phyloP scores from a whole-genome alignment of 106 monocot species.

The Platanthera guangdongensis region DNA sequence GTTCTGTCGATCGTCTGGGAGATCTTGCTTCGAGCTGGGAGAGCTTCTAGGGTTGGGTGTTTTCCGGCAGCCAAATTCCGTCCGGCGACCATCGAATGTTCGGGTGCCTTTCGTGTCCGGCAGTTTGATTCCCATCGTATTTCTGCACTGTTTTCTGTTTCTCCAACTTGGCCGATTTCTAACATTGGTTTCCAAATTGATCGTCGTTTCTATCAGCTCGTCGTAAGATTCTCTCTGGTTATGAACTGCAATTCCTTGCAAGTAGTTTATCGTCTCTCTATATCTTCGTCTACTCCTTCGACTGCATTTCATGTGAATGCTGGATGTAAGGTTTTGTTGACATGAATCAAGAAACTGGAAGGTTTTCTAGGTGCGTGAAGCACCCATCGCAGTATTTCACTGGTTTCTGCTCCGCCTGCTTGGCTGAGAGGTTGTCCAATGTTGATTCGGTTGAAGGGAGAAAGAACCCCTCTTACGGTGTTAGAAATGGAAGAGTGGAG shows the following conservation, averaged over 20 bases:
- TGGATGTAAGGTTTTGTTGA: constrained; percentile 3
- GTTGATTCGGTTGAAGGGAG: constrained; percentile 30
- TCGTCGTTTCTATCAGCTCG: not conserved
- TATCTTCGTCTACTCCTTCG: not conserved
- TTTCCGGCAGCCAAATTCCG: not conserved
- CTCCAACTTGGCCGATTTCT: not conserved
- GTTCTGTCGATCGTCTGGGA: not conserved
- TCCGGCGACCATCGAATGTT: not conserved
- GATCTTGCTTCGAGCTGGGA: not conserved
- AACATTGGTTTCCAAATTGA: not conserved
- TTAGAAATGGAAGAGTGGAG: constrained; percentile 16
- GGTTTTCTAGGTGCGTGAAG: constrained; percentile 41
- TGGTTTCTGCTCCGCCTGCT: constrained; percentile 76
- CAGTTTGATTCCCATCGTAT: not conserved
- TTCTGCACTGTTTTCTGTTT: not conserved
- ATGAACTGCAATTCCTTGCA: not conserved
- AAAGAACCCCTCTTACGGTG: not conserved
- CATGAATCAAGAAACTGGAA: constrained; percentile 33
- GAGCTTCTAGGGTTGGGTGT: not conserved
- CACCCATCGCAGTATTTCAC: constrained; percentile 71
- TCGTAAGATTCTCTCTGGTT: not conserved
- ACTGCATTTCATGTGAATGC: not conserved
- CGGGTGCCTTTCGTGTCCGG: not conserved
- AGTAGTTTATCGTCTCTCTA: not conserved
- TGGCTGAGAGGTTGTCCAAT: constrained; percentile 56